Base-by-base conservation (phyloP, 805 yeast species). In the Ogataea angusta region DNA sequence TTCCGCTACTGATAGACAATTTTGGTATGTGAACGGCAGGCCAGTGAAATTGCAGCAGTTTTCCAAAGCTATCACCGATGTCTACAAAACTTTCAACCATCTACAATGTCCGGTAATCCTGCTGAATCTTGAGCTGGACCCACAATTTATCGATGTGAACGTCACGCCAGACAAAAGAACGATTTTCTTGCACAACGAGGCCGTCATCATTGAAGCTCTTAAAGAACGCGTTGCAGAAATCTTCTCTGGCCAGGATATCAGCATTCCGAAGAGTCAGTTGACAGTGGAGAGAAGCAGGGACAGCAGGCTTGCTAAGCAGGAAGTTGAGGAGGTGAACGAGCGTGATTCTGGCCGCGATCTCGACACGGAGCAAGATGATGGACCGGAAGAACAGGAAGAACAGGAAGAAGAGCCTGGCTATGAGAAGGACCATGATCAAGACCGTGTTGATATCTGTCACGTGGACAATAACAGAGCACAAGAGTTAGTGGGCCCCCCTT, bases 151-250 rank as follows among this genome's bases (percentile, higher is more conserved):
- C n/a, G 99, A 93, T 62, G 71, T 93, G 14, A 93, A 93, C 60
- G 85, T 93, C 1, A 82, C 96, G 0, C 98, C 99, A 0, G 97
- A 93, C 59, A 93, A 93, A 57, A 69, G 91, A 38, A 75, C 79
- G 2, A 70, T 90, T 2, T 56, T 85, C 52, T 56, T 89, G 2
- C 88, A 82, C 43, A 69, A 79, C 46, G 97, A 90, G 59, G 57
- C 62, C 3, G 58, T 64, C n/a, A 57, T 90, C 1, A 49, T 84
- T 4, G 84, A 80, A 24, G 62, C 64, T 1, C 47, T 91, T 5
- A 68, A 77, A 38, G 74, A 68, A n/a, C 59, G 67, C n/a, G 52
- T 90, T 13, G 51, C 56, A 0, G 57, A 59, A 1, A 70, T 74
- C 42, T 86, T 75, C 53, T 69, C 74, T 15, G 37, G 45, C 0